phyloP scores from a whole-genome alignment of 352 stramenopile species.

The Phytophthora agathidicida region DNA sequence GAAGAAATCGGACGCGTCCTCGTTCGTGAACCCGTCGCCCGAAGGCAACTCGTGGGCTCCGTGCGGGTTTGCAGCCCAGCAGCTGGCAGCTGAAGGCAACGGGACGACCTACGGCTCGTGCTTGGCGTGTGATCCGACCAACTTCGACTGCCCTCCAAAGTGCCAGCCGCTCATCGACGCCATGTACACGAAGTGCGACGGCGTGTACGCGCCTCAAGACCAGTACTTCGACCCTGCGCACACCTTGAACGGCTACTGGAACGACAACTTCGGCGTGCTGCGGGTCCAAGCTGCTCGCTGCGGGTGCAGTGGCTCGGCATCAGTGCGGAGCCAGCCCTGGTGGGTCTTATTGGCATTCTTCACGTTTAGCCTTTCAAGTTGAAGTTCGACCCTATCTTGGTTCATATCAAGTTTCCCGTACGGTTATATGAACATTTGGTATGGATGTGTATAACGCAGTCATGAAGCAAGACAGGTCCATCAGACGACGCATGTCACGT shows the following conservation, averaged over 20 bases:
- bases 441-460: no score
- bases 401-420: not conserved
- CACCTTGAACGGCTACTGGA: conserved; percentile 67
- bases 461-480: no score
- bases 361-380: no score
- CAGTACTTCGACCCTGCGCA: conserved; percentile 63
- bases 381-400: conserved; percentile 9
- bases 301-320: conserved; percentile 42
- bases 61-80: conserved; percentile 53
- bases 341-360: not conserved
- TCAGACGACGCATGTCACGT: no score
- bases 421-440: no score
- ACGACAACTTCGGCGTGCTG: conserved; percentile 60
- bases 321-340: not conserved
- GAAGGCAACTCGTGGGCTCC: conserved; percentile 67
- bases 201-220: conserved; percentile 65
- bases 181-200: conserved; percentile 70
- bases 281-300: conserved; percentile 62
- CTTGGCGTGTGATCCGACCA: conserved; percentile 59
- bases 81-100: conserved; percentile 61
- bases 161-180: conserved; percentile 77
- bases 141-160: conserved; percentile 60
- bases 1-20: conserved; percentile 23
- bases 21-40: conserved; percentile 60
- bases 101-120: conserved; percentile 71